These are phyloP conservation scores for Mucor mucedo DNA, from an alignment of 371 early-diverging fungal species.

Conservation along the genomic window DNA sequence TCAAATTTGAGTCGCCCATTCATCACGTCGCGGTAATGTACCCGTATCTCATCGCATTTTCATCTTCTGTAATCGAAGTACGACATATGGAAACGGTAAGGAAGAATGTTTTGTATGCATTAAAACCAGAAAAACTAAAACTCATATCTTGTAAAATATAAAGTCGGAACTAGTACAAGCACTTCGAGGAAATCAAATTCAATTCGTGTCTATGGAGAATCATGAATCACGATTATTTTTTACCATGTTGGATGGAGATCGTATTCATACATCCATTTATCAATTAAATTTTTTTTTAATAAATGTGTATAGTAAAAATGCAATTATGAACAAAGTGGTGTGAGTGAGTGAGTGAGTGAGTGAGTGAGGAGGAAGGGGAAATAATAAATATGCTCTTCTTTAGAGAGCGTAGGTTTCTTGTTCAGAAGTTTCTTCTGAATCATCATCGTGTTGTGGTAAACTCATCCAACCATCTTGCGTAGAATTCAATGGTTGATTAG, in stretches of 20 bases:
- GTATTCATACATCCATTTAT: constrained; percentile 18
- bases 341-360: not conserved
- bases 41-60: constrained; percentile 46
- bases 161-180: constrained; percentile 25
- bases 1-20: constrained; percentile 37
- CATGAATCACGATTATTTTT: constrained; percentile 17
- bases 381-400: not conserved
- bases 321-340: not conserved
- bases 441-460: constrained; percentile 20
- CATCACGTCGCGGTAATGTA: constrained; percentile 23
- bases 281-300: constrained; percentile 18
- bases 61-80: constrained; percentile 40
- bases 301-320: not conserved
- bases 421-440: not conserved
- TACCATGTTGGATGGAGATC: constrained; percentile 16
- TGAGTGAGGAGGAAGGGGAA: not conserved
- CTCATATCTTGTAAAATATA: too few species aligned
- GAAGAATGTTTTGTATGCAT: too few species aligned
- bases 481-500: not conserved
- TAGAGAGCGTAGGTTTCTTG: constrained; percentile 25
- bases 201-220: constrained; percentile 9
- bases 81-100: constrained; percentile 45
- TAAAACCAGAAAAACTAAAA: too few species aligned
- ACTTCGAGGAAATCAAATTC: constrained; percentile 20
- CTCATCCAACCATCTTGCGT: constrained; percentile 29